Base-by-base conservation (phyloP, 208 protist genomes). In the Giardia muris region DNA sequence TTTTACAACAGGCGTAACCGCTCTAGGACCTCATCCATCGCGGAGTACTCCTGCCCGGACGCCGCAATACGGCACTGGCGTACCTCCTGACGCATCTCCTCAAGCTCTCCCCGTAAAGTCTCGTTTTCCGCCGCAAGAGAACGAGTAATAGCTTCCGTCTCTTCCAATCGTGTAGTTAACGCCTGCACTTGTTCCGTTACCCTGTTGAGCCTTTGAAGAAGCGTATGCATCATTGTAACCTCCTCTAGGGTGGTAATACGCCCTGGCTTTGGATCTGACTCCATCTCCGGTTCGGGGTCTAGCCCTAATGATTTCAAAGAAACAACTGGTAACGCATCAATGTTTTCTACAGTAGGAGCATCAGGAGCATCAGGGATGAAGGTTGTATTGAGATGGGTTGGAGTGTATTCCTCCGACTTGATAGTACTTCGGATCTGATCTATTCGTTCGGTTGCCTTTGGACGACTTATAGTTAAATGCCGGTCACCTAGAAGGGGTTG, bases 401-500 rank as follows among this genome's bases (percentile, higher is more conserved):
- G n/a, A n/a, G n/a, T n/a, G n/a, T n/a, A n/a, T n/a, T n/a, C n/a
- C n/a, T n/a, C n/a, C n/a, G n/a, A n/a, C n/a, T n/a, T n/a, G n/a
- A n/a, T n/a, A n/a, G n/a, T n/a, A n/a, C n/a, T n/a, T n/a, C n/a
- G n/a, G n/a, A n/a, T n/a, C n/a, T n/a, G n/a, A n/a, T n/a, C n/a
- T n/a, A n/a, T n/a, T n/a, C n/a, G n/a, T n/a, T n/a, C n/a, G n/a
- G n/a, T n/a, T n/a, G n/a, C n/a, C n/a, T n/a, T n/a, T n/a, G n/a
- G n/a, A n/a, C n/a, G n/a, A n/a, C n/a, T n/a, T n/a, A n/a, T n/a
- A n/a, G 42, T 45, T 89, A 89, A 10, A 43, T 89, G 86, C 86
- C 42, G n/a, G 42, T 89, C 86, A 45, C 86, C 86, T 10, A 89
- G 86, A 4, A 89, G 86, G n/a, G 86, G 86, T 43, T 89, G 19